Evolutionary conservation across 768 basidiomycete species (phyloP), one percentile per base, ranked within the genome.

Genomic region (Pilatotrama ljubarskyi): DNA sequence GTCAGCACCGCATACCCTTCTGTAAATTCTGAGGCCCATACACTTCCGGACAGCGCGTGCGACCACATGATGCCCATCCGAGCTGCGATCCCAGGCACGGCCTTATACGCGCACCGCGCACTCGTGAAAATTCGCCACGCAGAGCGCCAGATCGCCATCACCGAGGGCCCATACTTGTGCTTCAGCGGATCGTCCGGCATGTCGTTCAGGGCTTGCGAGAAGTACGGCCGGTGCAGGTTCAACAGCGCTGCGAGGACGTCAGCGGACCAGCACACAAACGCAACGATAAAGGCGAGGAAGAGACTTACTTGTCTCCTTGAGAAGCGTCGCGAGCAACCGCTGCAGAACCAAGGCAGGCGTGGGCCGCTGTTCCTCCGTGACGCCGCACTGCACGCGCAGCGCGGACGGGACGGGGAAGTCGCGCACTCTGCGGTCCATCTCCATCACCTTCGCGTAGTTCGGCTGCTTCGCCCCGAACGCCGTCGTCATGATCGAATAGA

Each of bases 61-160:
- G 87, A 88, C 86, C 89, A 90, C n/a, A 82, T 70, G 10, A 84
- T 62, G 15, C 76, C 77, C 29, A 84, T 64, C 10, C 87, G 75
- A 8, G 76, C 69, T 4, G 83, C 65, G 5, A 82, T 61, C 2
- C 76, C 70, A 1, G 82, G 79, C 5, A 75, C 71, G 18, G 66
- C 59, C 15, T 69, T 68, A 72, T 80, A 82, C 1, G 77, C 72
- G n/a, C 77, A 69, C 17, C 74, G 73, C 51, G 87, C 73, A 0
- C 77, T 77, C 46, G 81, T 76, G 40, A 85, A 82, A 29, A 89
- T 66, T 15, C 88, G 76, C 84, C 86, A 90, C 4, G 87, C 84
- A 1, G 86, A 87, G 2, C 87, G 85, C 71, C 88, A 90, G 14
- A 83, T 82, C 0, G 90, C 85, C 70, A 87, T 80, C 5, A 90